Conservation (phyloP, 176 grass and related monocot genomes). For the Phoenix roebelenii region DNA sequence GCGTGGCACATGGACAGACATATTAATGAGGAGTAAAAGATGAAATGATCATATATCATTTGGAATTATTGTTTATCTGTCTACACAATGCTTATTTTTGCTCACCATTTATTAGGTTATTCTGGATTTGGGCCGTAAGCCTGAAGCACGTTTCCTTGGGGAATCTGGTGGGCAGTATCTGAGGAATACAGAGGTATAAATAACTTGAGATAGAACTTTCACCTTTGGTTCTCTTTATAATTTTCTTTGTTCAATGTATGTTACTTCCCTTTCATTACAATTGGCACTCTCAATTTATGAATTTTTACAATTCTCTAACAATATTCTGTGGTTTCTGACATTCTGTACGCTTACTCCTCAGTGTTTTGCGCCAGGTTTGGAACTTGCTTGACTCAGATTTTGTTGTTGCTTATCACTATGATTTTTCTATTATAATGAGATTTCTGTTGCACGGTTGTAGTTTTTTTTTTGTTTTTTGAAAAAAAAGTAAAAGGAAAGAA, state of each 20-base stretch:
- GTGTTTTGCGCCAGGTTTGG: too few relatives aligned
- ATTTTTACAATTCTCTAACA: too few relatives aligned
- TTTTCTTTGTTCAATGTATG: too few relatives aligned
- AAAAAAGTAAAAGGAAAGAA: neutral
- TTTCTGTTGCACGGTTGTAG: neutral
- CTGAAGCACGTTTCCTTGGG: slow-evolving; percentile 89
- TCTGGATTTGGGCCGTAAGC: slow-evolving; percentile 85
- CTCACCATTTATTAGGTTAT: slow-evolving; percentile 44
- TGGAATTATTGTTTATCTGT: neutral
- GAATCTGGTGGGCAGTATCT: slow-evolving; percentile 80
- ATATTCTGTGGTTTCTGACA: too few relatives aligned
- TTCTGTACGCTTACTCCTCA: too few relatives aligned
- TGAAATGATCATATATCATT: too few relatives aligned
- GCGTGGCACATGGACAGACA: too few relatives aligned
- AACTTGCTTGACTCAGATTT: too few relatives aligned
- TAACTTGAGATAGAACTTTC: neutral
- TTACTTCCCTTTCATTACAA: too few relatives aligned
- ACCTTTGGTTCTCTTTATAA: too few relatives aligned
- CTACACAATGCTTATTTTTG: neutral
- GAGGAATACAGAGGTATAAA: slow-evolving; percentile 61
- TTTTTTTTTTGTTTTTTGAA: neutral
- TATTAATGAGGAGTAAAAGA: too few relatives aligned
- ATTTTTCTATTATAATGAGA: neutral
- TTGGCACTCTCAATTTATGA: too few relatives aligned
- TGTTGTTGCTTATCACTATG: neutral